Base-by-base conservation (phyloP, 768 basidiomycete species). In the Boletus sp. region DNA sequence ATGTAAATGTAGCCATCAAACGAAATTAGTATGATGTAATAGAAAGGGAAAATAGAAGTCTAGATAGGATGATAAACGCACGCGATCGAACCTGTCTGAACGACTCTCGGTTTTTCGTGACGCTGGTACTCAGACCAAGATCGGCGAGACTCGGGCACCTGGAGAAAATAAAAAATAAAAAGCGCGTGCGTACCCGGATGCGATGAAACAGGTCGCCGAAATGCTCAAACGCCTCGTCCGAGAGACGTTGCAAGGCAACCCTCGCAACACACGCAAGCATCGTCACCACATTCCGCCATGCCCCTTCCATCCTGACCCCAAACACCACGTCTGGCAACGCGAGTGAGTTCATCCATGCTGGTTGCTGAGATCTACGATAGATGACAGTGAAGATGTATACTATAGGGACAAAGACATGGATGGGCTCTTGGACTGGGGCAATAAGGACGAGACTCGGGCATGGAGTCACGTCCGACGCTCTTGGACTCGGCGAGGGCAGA, bases 31-130 rank as follows among this genome's bases (percentile, higher is more conserved):
- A 24, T 24, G 24, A 24, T 24, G 24, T 1, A 24, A 24, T 3
- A 24, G 24, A 24, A 24, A 24, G 24, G 24, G 24, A 24, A 24
- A 24, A 24, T 24, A 24, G 24, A 24, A 24, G 24, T 12, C 17
- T 24, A 24, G 28, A 60, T 18, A 1, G 62, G 62, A 30, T 60
- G 62, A 14, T 57, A 57, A 5, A 60, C 52, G 44, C 47, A 48
- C n/a, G 63, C 58, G 12, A 60, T 64, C 11, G 63, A 54, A 1
- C 62, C 62, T 0, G 62, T 50, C 37, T 60, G 57, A 24, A 63
- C 17, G 14, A 63, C 41, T 36, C 47, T 63, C 5, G 32, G 36
- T 37, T 55, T 60, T 42, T 59, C 55, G 29, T 61, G 61, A 39
- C 55, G 56, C 57, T 62, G 14, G 3, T 24, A 24, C 24, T 3